phyloP scores from a whole-genome alignment of 225 moss, liverwort and hornwort genomes.

The Marchantia polymorpha region DNA sequence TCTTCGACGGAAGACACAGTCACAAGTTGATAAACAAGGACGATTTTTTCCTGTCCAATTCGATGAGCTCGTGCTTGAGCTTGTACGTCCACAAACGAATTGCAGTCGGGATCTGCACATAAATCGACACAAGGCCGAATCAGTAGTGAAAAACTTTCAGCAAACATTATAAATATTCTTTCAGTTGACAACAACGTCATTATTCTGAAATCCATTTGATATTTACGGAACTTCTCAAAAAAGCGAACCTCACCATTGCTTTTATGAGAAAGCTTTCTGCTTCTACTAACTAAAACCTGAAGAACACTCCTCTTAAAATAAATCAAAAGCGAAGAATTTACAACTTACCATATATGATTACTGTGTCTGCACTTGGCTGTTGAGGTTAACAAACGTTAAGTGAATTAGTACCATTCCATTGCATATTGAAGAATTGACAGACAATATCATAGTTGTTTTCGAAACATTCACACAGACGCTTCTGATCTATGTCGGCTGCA shows the following conservation, averaged over 20 bases:
- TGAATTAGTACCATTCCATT: neutral
- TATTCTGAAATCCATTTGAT: no score
- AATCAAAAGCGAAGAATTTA: neutral
- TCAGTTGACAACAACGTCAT: no score
- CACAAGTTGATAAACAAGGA: slow-evolving; percentile 78
- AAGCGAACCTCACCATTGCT: neutral
- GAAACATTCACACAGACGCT: no score
- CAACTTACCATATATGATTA: slow-evolving; percentile 80
- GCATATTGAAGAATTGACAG: no score
- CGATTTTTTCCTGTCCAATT: slow-evolving; percentile 79
- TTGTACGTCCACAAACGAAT: slow-evolving; percentile 84
- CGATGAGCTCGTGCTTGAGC: slow-evolving; percentile 88
- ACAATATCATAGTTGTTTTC: no score
- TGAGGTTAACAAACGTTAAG: slow-evolving; percentile 26
- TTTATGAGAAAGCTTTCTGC: neutral
- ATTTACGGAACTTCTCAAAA: no score
- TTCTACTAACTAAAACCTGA: neutral
- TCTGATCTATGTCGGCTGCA: no score
- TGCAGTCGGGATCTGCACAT: slow-evolving; percentile 77
- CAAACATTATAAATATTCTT: neutral
- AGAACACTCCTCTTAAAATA: neutral
- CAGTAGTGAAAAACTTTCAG: neutral
- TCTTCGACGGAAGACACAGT: slow-evolving; percentile 87
- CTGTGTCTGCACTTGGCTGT: slow-evolving; percentile 94
- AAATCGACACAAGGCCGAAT: neutral